These are phyloP conservation scores for Arachis monticola DNA, from an alignment of 331 rosid species.

Conservation along the genomic window DNA sequence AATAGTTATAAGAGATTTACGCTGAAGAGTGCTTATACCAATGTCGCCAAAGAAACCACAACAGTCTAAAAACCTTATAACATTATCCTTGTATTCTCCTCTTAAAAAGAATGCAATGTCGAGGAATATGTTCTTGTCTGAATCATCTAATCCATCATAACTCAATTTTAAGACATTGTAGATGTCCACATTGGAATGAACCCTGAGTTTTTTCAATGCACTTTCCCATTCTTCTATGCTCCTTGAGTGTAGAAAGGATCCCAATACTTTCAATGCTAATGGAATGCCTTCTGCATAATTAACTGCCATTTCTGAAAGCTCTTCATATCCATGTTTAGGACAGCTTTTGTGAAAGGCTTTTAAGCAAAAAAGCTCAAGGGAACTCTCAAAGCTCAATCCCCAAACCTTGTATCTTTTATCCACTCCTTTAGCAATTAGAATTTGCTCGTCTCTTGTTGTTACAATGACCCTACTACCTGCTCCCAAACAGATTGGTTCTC, in stretches of 20 bases:
- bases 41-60: constrained; percentile 12
- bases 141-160: constrained; percentile 30
- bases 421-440: not conserved
- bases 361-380: constrained; percentile 13
- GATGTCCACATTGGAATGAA: not conserved
- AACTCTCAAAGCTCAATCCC: not conserved
- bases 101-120: constrained; percentile 31
- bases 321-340: not conserved
- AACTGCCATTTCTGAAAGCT: constrained; percentile 18
- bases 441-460: constrained; percentile 31
- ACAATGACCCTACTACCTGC: constrained; percentile 31
- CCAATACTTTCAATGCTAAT: not conserved
- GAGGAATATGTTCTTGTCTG: constrained; percentile 9
- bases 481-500: constrained; percentile 8
- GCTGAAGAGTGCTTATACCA: not conserved
- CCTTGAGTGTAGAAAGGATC: not conserved
- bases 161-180: constrained; percentile 18
- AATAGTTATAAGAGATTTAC: constrained; percentile 9
- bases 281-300: constrained; percentile 12
- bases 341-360: not conserved
- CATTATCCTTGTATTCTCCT: not conserved
- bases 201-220: constrained; percentile 10
- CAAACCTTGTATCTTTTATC: constrained; percentile 15
- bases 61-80: not conserved
- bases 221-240: not conserved